Evolutionary conservation across 768 basidiomycete genomes (phyloP).

Genomic region (Tylopilus subfusipes): DNA sequence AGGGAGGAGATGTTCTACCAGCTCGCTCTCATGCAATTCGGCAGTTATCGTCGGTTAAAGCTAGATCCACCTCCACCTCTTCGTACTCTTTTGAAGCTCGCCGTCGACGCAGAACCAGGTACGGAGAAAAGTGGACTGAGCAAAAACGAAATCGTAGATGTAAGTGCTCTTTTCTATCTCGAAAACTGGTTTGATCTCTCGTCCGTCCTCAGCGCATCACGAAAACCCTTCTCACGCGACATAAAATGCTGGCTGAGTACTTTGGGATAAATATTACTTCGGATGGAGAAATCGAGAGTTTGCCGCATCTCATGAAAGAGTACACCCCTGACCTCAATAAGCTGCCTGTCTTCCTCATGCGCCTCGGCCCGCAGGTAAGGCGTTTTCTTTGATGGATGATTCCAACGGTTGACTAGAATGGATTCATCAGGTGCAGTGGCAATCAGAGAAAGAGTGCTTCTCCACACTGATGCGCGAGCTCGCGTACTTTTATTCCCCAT

Average conservation of each 20-base stretch:
- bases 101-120: slow-evolving; percentile 65
- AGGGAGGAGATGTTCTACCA: slow-evolving; percentile 97
- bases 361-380: slow-evolving; percentile 83
- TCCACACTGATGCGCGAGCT: slow-evolving; percentile 81
- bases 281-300: slow-evolving; percentile 62
- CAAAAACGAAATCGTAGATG: slow-evolving; percentile 67
- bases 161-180: slow-evolving; percentile 32
- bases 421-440: slow-evolving; percentile 76
- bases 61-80: slow-evolving; percentile 81
- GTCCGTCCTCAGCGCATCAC: slow-evolving; percentile 52
- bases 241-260: slow-evolving; percentile 90
- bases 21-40: slow-evolving; percentile 87
- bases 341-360: slow-evolving; percentile 84
- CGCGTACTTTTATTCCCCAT: slow-evolving; percentile 84
- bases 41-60: slow-evolving; percentile 69
- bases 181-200: neutral
- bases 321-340: slow-evolving; percentile 91
- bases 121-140: slow-evolving; percentile 47
- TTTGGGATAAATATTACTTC: slow-evolving; percentile 74
- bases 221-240: slow-evolving; percentile 52
- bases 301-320: slow-evolving; percentile 81
- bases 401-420: neutral
- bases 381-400: neutral
- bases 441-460: slow-evolving; percentile 81
- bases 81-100: slow-evolving; percentile 68